phyloP scores from a whole-genome alignment of 108 stramenopile genomes.

The Parmales sp. region DNA sequence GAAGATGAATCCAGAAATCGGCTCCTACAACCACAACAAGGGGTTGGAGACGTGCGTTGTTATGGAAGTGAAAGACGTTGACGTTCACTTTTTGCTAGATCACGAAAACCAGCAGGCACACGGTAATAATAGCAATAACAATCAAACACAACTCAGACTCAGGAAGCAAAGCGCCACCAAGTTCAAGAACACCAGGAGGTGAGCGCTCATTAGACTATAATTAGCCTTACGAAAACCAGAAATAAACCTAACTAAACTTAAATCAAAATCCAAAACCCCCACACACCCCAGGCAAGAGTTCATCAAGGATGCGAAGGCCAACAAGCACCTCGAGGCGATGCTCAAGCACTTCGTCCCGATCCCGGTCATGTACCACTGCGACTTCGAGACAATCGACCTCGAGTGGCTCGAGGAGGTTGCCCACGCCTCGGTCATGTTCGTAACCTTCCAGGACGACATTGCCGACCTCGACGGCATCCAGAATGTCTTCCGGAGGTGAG shows the following conservation, averaged over 20 bases:
- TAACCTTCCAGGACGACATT: conserved; percentile 3
- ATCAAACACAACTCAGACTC: neutral
- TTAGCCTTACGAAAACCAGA: too few relatives aligned
- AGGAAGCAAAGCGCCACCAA: neutral
- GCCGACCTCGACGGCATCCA: conserved; percentile 1
- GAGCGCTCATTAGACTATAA: neutral
- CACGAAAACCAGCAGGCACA: neutral
- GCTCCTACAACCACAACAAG: neutral
- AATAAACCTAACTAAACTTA: too few relatives aligned
- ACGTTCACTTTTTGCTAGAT: neutral
- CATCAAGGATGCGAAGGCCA: neutral
- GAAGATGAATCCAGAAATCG: neutral
- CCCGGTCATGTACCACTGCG: conserved; percentile 8
- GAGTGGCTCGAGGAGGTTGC: conserved; percentile 7
- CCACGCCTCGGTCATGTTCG: conserved; percentile 8
- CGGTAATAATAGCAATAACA: neutral
- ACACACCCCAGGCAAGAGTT: neutral
- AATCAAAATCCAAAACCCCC: too few relatives aligned
- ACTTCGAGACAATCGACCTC: neutral
- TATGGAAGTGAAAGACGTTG: neutral
- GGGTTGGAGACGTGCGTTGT: neutral
- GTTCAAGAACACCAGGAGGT: neutral
- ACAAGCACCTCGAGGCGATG: neutral
- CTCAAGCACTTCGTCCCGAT: conserved; percentile 1
- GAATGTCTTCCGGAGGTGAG: conserved; percentile 11